Evolutionary conservation across 2,329 filamentous ascomycete species (phyloP), one percentile per base, ranked within the genome.

Genomic region (Ampelomyces quisqualis): DNA sequence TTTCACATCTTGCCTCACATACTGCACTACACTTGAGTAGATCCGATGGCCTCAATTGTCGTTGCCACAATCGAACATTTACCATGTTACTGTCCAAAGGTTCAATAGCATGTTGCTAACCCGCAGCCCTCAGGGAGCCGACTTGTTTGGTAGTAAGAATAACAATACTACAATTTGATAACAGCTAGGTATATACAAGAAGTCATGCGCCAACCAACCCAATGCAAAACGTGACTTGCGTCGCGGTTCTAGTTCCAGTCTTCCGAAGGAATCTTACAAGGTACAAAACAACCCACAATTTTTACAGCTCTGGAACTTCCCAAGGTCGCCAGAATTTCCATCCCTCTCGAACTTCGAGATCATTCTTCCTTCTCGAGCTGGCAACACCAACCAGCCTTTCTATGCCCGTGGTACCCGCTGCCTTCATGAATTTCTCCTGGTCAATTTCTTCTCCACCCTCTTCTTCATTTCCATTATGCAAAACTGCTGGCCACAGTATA

Each of bases 361-460:
- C 54, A 5, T 47, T 43, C 40, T 51, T 58, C 38, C 55, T 49
- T 37, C 57, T 52, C 24, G 53, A 51, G 36, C 58, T 57, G 18
- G 45, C 54, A 2, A 95, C 88, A 11, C 91, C 90, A 1, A 96
- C 91, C 27, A 98, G 73, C 56, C 79, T 78, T 69, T 97, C 91
- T 14, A 98, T 86, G 0, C 88, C 93, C 39, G 90, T 85, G 24
- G 84, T 86, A 1, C 88, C 90, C 38, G 89, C 80, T 0, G 89
- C 93, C 40, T 84, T 87, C 39, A 97, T 76, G 65, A 98, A 88
- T 60, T 85, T 86, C 43, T 96, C 89, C 58, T 91, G 78, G 57
- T 95, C 88, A 59, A 98, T 97, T 70, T 96, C 90, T 73, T 93
- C 88, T 17, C 89, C 89, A 22, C 88, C 88, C 50, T 88, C 81